Conservation (phyloP, 2,329 filamentous ascomycete species). For the Aspergillus sclerotialis region DNA sequence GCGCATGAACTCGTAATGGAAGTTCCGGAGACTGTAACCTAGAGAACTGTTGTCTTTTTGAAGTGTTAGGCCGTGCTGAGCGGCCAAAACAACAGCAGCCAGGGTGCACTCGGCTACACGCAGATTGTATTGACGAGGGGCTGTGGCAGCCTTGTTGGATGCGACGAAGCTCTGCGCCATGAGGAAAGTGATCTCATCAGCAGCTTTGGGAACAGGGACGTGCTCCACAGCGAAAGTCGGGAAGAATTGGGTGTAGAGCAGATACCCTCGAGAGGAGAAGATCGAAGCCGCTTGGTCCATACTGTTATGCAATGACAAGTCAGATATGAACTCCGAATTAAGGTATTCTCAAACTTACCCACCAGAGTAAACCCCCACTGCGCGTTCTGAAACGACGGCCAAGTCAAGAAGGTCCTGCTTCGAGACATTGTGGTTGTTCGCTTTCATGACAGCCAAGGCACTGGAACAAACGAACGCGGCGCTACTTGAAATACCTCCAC, state of each 20-base stretch:
- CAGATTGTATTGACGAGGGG: constrained; percentile 90
- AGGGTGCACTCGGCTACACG: constrained; percentile 93
- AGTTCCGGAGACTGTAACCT: constrained; percentile 73
- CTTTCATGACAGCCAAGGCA: constrained; percentile 78
- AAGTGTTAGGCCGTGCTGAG: constrained; percentile 56
- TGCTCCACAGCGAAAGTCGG: constrained; percentile 69
- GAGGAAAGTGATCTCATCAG: constrained; percentile 80
- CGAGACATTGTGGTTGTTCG: constrained; percentile 75
- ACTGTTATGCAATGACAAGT: constrained; percentile 36
- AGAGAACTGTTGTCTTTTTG: constrained; percentile 75
- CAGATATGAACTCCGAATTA: constrained; percentile 13
- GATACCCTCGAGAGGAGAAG: constrained; percentile 77
- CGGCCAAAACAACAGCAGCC: constrained; percentile 63
- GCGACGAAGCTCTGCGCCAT: constrained; percentile 92
- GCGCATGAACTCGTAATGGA: constrained; percentile 74
- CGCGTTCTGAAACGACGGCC: constrained; percentile 87
- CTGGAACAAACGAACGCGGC: constrained; percentile 90
- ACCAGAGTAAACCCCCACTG: constrained; percentile 92
- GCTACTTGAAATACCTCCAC: constrained; percentile 86
- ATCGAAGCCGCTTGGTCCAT: constrained; percentile 98
- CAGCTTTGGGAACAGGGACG: constrained; percentile 72
- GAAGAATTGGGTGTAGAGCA: constrained; percentile 83
- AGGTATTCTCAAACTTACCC: constrained; percentile 51
- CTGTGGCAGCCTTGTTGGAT: constrained; percentile 91
- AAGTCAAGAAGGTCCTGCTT: constrained; percentile 90